A percentile compares a stretch with the other conserved stretches of the same genome.
These are phyloP conservation scores for Puccinia hordei DNA, from an alignment of 1,284 basidiomycete genomes.

Conservation along the genomic window DNA sequence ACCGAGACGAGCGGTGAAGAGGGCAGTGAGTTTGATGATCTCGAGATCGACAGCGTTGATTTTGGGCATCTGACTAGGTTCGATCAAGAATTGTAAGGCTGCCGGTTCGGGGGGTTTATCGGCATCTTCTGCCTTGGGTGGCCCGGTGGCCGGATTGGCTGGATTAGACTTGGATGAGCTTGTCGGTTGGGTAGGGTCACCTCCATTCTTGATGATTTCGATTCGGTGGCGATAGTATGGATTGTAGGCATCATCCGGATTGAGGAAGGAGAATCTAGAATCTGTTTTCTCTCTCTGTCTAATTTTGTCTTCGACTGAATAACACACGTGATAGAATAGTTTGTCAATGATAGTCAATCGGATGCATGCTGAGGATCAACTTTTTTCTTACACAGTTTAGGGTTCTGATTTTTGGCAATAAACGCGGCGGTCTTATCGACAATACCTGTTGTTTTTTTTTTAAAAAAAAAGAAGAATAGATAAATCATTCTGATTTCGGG, in stretches of 20 bases:
- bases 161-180: conserved; percentile 53
- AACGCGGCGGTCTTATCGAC: conserved; percentile 95
- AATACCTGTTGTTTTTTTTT: conserved; percentile 66
- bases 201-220: conserved; percentile 72
- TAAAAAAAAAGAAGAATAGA: too few relatives aligned
- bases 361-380: not conserved
- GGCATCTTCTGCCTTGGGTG: conserved; percentile 57
- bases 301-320: conserved; percentile 81
- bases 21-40: conserved; percentile 72
- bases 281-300: conserved; percentile 89
- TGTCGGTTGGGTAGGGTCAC: conserved; percentile 62
- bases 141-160: conserved; percentile 54
- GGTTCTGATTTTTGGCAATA: conserved; percentile 85
- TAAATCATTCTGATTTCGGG: not conserved
- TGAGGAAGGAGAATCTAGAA: conserved; percentile 95
- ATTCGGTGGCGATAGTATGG: conserved; percentile 90
- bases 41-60: conserved; percentile 55
- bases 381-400: conserved; percentile 65
- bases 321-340: not conserved
- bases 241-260: conserved; percentile 88
- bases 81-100: conserved; percentile 44
- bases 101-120: conserved; percentile 52
- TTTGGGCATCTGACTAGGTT: conserved; percentile 30
- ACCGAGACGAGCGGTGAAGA: conserved; percentile 91
- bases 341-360: not conserved